Evolutionary conservation across 495 filamentous ascomycete genomes (phyloP), one percentile per base, ranked within the genome.

Genomic region (Neurospora sp.): DNA sequence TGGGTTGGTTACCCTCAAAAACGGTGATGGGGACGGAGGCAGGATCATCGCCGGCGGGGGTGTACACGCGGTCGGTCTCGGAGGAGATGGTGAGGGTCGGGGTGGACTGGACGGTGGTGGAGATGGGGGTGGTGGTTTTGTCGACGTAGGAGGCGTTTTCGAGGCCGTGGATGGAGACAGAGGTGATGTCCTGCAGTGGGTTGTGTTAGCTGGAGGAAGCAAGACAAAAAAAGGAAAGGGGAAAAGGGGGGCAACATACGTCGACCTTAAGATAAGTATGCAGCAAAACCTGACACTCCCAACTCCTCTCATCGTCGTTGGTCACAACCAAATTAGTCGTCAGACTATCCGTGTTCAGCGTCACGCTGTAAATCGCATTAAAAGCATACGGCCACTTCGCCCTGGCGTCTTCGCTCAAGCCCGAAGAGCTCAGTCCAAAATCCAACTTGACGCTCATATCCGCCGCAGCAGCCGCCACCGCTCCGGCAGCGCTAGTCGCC

Each of bases 361-460:
- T 97, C 74, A 99, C 94, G 72, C 90, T 93, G 85, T 98, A 99
- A 70, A 97, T 93, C 70, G 97, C 85, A 18, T 90, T 92, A 78
- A 99, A 99, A 70, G 90, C 88, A 79, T 90, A 92, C 12, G 92
- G 90, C 93, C 94, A 98, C 20, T 86, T 83, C 74, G 86, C 86
- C 69, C 86, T 87, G 3, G 89, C 88, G 76, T 86, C 87, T 70
- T 98, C 80, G 81, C 90, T 91, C 31, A 85, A 83, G 59, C 89
- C 87, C 11, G 72, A 72, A 14, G 74, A 74, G 38, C 89, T 91
- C 46, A 99, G 90, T 27, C 96, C 96, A 78, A 99, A 98, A 81
- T 99, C 96, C 59, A 98, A 88, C 85, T 96, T 97, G 71, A 98
- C 90, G 14, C 87, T 87, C 72, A 88, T 83, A 74, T 92, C 90